Conservation (phyloP, 257 asterid species). For the Solanum medicagineum region DNA sequence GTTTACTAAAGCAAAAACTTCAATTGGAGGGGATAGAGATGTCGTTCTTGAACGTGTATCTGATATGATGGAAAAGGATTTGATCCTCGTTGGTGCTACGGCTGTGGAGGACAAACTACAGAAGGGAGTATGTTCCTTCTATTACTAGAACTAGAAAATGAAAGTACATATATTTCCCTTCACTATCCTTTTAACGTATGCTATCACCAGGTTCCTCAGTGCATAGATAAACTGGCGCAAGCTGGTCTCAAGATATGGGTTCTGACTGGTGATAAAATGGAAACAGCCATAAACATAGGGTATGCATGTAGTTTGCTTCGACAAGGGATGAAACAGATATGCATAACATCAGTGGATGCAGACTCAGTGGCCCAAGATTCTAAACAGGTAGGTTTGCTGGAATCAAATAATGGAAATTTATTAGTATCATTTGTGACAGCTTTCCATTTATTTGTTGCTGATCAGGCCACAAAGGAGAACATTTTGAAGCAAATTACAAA, state of each 20-base stretch:
- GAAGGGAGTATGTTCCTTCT: conserved; percentile 60
- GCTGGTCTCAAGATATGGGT: conserved; percentile 99
- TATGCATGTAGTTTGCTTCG: conserved; percentile 96
- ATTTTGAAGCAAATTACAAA: conserved; percentile 71
- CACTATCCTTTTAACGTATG: neutral
- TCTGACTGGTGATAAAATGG: conserved; percentile 99
- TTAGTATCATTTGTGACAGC: neutral
- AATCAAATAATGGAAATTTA: neutral
- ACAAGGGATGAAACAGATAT: conserved; percentile 94
- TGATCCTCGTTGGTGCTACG: conserved; percentile 94
- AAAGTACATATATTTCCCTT: neutral
- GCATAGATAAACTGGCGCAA: conserved; percentile 96
- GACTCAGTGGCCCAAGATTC: conserved; percentile 40
- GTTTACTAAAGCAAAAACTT: conserved; percentile 69
- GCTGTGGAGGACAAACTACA: conserved; percentile 99
- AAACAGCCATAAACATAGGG: conserved; percentile 98
- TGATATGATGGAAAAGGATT: conserved; percentile 82
- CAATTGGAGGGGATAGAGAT: conserved; percentile 79
- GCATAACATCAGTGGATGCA: conserved; percentile 29
- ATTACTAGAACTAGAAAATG: neutral
- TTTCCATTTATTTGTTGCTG: conserved; percentile 4
- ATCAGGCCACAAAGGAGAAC: conserved; percentile 55
- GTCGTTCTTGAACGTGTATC: conserved; percentile 71
- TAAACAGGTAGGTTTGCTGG: conserved; percentile 42
- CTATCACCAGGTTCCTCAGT: conserved; percentile 80